These are phyloP conservation scores for Chalaropsis ovoidea DNA, from an alignment of 2,329 filamentous ascomycete species.

Conservation along the genomic window DNA sequence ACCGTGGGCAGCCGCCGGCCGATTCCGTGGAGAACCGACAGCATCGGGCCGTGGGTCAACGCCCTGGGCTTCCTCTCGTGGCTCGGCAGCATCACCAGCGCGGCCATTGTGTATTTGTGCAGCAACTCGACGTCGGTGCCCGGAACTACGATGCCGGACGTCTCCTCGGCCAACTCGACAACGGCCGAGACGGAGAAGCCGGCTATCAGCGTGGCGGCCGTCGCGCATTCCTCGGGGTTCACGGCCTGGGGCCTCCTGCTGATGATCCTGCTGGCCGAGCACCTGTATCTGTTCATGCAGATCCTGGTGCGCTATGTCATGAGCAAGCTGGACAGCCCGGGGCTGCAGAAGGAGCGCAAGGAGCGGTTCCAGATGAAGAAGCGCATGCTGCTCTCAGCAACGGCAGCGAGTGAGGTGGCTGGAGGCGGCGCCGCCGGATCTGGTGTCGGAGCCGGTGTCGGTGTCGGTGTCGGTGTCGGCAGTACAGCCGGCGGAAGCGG, in stretches of 20 bases:
- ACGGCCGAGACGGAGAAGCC: constrained; percentile 1
- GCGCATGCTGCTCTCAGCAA: constrained; percentile 47
- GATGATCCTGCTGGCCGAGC: constrained; percentile 75
- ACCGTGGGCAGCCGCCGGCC: constrained; percentile 80
- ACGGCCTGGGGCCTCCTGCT: constrained; percentile 72
- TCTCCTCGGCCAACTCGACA: neutral
- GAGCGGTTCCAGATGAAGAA: constrained; percentile 75
- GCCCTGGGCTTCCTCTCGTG: constrained; percentile 83
- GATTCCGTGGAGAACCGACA: constrained; percentile 80
- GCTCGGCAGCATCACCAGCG: constrained; percentile 80
- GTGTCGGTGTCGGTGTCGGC: neutral
- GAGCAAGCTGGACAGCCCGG: constrained; percentile 72
- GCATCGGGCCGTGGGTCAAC: constrained; percentile 86
- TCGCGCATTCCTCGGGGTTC: constrained; percentile 33
- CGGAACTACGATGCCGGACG: neutral
- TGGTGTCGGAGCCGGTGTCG: constrained; percentile 34
- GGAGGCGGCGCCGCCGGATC: constrained; percentile 39
- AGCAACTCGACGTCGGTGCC: constrained; percentile 32
- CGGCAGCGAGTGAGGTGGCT: constrained; percentile 52
- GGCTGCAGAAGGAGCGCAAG: constrained; percentile 71
- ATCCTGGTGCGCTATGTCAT: constrained; percentile 62
- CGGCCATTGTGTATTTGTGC: constrained; percentile 85
- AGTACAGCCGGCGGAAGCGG: constrained; percentile 27
- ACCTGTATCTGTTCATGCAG: constrained; percentile 74
- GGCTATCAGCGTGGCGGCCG: constrained; percentile 14